Conservation (phyloP, 176 grass and related monocot species). For the Coix lacrymajobi region DNA sequence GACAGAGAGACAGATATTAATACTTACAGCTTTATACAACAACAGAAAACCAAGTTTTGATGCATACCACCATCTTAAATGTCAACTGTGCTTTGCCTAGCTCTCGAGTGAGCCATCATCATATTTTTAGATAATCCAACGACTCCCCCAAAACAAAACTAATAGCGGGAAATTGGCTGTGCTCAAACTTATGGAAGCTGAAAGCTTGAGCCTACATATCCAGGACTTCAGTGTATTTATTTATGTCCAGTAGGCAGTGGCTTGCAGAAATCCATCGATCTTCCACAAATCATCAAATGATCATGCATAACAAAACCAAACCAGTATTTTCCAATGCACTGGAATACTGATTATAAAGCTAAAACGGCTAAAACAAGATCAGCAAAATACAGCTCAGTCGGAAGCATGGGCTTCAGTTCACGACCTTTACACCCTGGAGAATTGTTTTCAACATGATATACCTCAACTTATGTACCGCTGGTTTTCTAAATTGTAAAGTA, state of each 20-base stretch:
- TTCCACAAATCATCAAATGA: not conserved
- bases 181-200: not conserved
- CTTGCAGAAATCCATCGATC: not conserved
- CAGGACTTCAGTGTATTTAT: not conserved
- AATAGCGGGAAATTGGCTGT: not conserved
- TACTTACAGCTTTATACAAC: not conserved
- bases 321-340: not conserved
- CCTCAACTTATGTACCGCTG: not conserved
- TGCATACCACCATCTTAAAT: not conserved
- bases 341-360: not conserved
- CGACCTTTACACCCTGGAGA: not conserved
- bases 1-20: not conserved
- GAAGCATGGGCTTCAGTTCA: not conserved
- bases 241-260: not conserved
- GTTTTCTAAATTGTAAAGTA: not conserved
- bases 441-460: not conserved
- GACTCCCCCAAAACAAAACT: not conserved
- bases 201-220: not conserved
- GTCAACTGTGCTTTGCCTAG: not conserved
- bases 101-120: not conserved
- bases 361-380: slow-evolving; percentile 11
- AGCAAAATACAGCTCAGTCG: not conserved
- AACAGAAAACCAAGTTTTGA: not conserved
- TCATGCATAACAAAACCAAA: not conserved
- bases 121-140: slow-evolving; percentile 6